Conservation (phyloP, 805 yeast genomes). For the Yamadazyma tumulicola region DNA sequence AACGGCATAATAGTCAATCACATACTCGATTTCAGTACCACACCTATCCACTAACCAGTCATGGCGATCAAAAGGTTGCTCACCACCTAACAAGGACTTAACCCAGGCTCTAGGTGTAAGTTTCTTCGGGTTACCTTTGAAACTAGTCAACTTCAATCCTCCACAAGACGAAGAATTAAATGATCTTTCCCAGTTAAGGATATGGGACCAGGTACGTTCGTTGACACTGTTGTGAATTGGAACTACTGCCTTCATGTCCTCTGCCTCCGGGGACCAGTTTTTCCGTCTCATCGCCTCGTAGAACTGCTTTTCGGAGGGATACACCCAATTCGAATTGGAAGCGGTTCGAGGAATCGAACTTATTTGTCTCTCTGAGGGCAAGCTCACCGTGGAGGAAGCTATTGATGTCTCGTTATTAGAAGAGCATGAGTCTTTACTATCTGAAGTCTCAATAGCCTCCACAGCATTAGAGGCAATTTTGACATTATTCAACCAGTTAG, state of each 20-base stretch:
- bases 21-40: constrained; percentile 81
- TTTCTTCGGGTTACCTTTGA: constrained; percentile 83
- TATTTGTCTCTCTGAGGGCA: constrained; percentile 73
- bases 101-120: constrained; percentile 82
- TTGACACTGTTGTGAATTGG: constrained; percentile 94
- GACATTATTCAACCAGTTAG: constrained; percentile 35
- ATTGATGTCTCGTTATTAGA: constrained; percentile 26
- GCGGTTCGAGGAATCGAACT: constrained; percentile 81
- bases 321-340: constrained; percentile 71
- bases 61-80: constrained; percentile 90
- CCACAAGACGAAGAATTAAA: constrained; percentile 62
- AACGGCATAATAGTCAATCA: constrained; percentile 78
- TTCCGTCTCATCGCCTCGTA: constrained; percentile 92
- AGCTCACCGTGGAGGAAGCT: constrained; percentile 11
- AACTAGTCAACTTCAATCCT: constrained; percentile 78
- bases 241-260: constrained; percentile 85
- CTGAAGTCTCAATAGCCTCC: constrained; percentile 36
- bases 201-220: constrained; percentile 88
- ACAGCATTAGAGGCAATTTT: constrained; percentile 25
- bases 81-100: constrained; percentile 63
- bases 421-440: constrained; percentile 9
- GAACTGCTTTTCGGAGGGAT: constrained; percentile 94
- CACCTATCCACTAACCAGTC: constrained; percentile 91
- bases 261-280: constrained; percentile 76
- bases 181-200: constrained; percentile 73